Evolutionary conservation across 2,329 filamentous ascomycete species (phyloP).

Genomic region (Huntiella savannae): DNA sequence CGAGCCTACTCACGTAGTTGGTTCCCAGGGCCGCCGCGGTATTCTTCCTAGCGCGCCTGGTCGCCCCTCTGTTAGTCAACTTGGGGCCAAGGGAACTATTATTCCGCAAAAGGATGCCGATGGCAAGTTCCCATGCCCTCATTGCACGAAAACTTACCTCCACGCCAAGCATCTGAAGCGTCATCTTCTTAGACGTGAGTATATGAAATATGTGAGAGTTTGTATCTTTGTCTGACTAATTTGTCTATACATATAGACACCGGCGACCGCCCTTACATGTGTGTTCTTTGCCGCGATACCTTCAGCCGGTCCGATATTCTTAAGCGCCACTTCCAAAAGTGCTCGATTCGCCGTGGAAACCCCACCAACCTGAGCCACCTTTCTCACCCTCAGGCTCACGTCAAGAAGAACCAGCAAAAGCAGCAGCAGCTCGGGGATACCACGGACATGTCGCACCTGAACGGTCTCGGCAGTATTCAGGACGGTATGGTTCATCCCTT

Average conservation of each 20-base stretch:
- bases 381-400: slow-evolving; percentile 76
- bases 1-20: slow-evolving; percentile 77
- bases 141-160: slow-evolving; percentile 95
- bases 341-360: slow-evolving; percentile 87
- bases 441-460: slow-evolving; percentile 39
- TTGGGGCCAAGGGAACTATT: slow-evolving; percentile 55
- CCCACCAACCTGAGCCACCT: slow-evolving; percentile 87
- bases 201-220: neutral
- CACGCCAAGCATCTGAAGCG: slow-evolving; percentile 96
- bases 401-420: slow-evolving; percentile 53
- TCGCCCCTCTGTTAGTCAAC: slow-evolving; percentile 49
- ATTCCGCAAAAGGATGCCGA: slow-evolving; percentile 92
- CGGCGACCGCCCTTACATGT: slow-evolving; percentile 95
- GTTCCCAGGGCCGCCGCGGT: slow-evolving; percentile 78
- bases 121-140: slow-evolving; percentile 93
- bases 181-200: slow-evolving; percentile 88
- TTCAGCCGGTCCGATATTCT: slow-evolving; percentile 96
- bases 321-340: slow-evolving; percentile 98
- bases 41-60: slow-evolving; percentile 84
- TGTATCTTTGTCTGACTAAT: slow-evolving; percentile 14
- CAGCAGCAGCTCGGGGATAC: slow-evolving; percentile 34
- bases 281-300: slow-evolving; percentile 90
- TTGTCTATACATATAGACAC: slow-evolving; percentile 45
- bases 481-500: slow-evolving; percentile 39
- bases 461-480: slow-evolving; percentile 39